Percentiles rank a stretch among this genome's conserved stretches.
Evolutionary conservation across 495 filamentous ascomycete species (phyloP).

Genomic region (Eremomyces bilateralis): DNA sequence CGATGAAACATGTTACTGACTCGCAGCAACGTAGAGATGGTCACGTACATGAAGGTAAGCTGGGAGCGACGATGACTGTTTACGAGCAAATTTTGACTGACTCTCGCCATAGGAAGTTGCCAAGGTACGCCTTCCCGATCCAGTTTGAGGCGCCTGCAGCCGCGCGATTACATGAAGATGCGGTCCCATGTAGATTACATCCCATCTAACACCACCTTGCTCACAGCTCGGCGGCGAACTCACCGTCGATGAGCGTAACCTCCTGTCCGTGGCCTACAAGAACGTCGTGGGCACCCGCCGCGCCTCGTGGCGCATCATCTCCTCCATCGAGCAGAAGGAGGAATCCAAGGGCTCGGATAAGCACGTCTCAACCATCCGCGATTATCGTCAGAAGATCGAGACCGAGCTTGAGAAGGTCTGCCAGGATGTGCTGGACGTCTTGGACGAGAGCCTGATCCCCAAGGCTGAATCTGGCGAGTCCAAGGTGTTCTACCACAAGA

Average conservation of each 20-base stretch:
- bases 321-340: constrained; percentile 99
- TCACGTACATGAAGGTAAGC: constrained; percentile 95
- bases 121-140: constrained; percentile 64
- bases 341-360: constrained; percentile 97
- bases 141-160: too few relatives aligned
- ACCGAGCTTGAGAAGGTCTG: constrained; percentile 93
- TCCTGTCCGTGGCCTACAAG: constrained; percentile 99
- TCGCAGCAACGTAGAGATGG: constrained; percentile 50
- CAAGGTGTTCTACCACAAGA: constrained; percentile 99
- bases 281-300: constrained; percentile 98
- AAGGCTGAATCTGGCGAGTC: constrained; percentile 97
- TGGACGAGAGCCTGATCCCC: constrained; percentile 89
- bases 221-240: constrained; percentile 88
- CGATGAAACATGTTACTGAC: constrained; percentile 14
- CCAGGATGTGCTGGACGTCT: constrained; percentile 92
- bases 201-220: too few relatives aligned
- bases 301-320: constrained; percentile 99
- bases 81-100: constrained; percentile 4
- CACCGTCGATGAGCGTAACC: constrained; percentile 96
- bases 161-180: too few relatives aligned
- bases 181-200: too few relatives aligned
- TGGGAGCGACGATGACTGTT: constrained; percentile 1
- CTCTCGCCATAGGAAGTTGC: constrained; percentile 56
- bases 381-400: constrained; percentile 99
- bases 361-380: constrained; percentile 86